Percentiles rank a stretch among this genome's conserved stretches.
These are phyloP conservation scores for Trichaptum fuscoviolaceum DNA, from an alignment of 768 basidiomycete species.

Conservation along the genomic window DNA sequence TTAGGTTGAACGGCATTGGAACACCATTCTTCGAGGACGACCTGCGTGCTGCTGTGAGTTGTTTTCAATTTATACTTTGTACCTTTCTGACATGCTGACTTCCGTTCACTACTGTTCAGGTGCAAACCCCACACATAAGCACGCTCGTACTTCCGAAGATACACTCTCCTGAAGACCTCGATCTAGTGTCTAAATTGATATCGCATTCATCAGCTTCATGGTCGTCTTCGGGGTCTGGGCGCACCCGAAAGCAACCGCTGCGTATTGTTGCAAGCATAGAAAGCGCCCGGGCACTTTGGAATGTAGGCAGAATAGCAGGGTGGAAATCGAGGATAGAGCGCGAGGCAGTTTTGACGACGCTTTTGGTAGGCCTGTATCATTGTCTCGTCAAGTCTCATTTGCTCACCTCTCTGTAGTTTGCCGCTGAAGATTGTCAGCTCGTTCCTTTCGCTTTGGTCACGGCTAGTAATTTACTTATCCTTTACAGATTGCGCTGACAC, in stretches of 20 bases:
- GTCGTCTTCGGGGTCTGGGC: background rate
- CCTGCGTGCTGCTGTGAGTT: slow-evolving; percentile 50
- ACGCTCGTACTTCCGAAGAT: slow-evolving; percentile 86
- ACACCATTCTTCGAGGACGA: slow-evolving; percentile 67
- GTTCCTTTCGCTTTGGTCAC: background rate
- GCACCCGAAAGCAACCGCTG: slow-evolving; percentile 27
- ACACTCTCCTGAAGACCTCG: slow-evolving; percentile 61
- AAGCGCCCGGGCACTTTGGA: slow-evolving; percentile 68
- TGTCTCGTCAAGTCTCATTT: background rate
- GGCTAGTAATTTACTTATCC: background rate
- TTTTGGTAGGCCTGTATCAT: slow-evolving; percentile 50
- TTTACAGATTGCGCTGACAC: slow-evolving; percentile 82
- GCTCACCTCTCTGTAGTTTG: slow-evolving; percentile 57
- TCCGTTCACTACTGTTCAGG: slow-evolving; percentile 24
- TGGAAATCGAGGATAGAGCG: slow-evolving; percentile 53
- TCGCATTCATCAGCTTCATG: slow-evolving; percentile 8
- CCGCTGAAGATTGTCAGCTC: slow-evolving; percentile 83
- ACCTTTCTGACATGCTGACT: background rate
- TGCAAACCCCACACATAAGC: slow-evolving; percentile 41
- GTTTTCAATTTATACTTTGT: background rate
- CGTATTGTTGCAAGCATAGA: slow-evolving; percentile 79
- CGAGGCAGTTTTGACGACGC: slow-evolving; percentile 55
- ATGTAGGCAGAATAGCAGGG: slow-evolving; percentile 61
- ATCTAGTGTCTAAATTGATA: slow-evolving; percentile 49
- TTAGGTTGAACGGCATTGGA: slow-evolving; percentile 62